Evolutionary conservation across 202 grass and related monocot genomes (phyloP), one percentile per base, ranked within the genome.

Genomic region (Dendrocalamus latiflorus): DNA sequence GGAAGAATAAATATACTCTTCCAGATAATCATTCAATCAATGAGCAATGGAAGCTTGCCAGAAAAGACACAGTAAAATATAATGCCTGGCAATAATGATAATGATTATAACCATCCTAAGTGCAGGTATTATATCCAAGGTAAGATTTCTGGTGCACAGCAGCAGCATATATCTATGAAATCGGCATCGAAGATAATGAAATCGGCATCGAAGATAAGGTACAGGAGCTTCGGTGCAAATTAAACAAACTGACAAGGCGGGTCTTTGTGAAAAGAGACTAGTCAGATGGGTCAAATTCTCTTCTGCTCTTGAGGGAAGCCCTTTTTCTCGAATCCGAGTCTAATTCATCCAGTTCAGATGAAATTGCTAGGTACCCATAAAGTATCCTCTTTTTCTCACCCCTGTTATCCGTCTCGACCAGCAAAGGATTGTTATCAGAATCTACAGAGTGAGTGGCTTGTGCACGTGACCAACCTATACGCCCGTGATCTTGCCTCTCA

Each of bases 311-410:
- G 80, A 98, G 56, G 83, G 74, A 85, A 74, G 91, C 80, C 38
- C 89, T 91, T 93, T 93, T 98, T 45, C 83, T 90, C 42, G 83
- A 88, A 93, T 93, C 93, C 14, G 85, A 83, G 72, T 95, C 92
- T 75, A 98, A 81, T 60, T 86, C 79, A 41, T 93, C 90, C 62
- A 98, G 76, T 71, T 98, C 92, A 1, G 92, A 91, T 49, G 90
- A 68, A 76, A 82, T 93, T 53, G 93, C 92, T 78, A 98, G 72
- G 76, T 93, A 93, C 3, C 95, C 95, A 87, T 95, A 98, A 65
- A 95, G 75, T 69, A 95, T 82, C 76, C 93, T 91, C 82, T 87
- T 98, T 85, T 85, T n/a, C n/a, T n/a, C n/a, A n/a, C n/a, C n/a
- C n/a, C n/a, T n/a, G n/a, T n/a, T n/a, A n/a, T n/a, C n/a, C 3